phyloP scores from a whole-genome alignment of 805 yeast species.

The Teunomyces pallodes region DNA sequence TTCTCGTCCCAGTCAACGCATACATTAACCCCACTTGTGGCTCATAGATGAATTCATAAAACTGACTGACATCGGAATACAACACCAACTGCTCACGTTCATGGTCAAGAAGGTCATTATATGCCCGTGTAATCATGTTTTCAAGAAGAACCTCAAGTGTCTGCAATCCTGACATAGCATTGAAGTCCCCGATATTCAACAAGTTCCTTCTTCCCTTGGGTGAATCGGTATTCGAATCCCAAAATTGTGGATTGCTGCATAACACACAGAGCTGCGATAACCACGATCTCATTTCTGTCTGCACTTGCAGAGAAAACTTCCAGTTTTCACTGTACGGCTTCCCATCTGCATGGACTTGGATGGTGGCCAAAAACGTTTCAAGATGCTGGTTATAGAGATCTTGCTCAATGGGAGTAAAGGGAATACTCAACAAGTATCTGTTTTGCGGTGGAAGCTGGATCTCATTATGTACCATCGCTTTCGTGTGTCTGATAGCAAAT shows the following conservation, averaged over 20 bases:
- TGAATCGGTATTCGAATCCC: constrained; percentile 25
- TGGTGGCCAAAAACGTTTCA: constrained; percentile 55
- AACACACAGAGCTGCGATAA: constrained; percentile 66
- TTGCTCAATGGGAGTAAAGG: constrained; percentile 80
- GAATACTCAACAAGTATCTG: constrained; percentile 64
- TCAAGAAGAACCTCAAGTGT: constrained; percentile 64
- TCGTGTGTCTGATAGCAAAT: constrained; percentile 76
- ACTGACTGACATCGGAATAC: constrained; percentile 63
- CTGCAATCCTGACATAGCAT: constrained; percentile 30
- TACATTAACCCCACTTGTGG: constrained; percentile 51
- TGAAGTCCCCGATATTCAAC: constrained; percentile 13
- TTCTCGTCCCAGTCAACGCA: constrained; percentile 41
- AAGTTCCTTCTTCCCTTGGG: constrained; percentile 21
- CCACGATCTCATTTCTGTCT: constrained; percentile 63
- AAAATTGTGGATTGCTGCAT: constrained; percentile 75
- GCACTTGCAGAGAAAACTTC: constrained; percentile 43
- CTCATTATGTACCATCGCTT: constrained; percentile 75
- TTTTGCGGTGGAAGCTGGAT: constrained; percentile 77
- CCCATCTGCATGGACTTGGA: constrained; percentile 53
- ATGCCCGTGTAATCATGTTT: constrained; percentile 59
- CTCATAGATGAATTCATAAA: constrained; percentile 54
- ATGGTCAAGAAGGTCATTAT: constrained; percentile 43
- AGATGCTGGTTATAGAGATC: constrained; percentile 71
- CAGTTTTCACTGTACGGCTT: constrained; percentile 48
- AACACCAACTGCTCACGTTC: constrained; percentile 49